Evolutionary conservation across 2,329 filamentous ascomycete species (phyloP).

Genomic region (Exserohilum rostratum): DNA sequence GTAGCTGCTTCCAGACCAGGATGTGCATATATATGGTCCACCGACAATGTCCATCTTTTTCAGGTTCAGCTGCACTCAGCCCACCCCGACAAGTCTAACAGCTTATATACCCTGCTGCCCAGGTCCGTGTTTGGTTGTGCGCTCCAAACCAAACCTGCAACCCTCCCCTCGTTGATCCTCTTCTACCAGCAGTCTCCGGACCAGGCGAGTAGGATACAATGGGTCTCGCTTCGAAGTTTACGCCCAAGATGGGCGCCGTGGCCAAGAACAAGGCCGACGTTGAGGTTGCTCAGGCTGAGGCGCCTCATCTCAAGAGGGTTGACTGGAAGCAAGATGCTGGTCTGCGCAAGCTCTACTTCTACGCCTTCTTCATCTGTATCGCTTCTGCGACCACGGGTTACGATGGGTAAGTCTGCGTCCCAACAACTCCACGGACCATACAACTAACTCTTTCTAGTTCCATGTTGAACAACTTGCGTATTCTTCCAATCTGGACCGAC

Average conservation of each 20-base stretch:
- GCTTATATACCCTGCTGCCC: constrained; percentile 26
- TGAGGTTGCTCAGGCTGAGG: constrained; percentile 53
- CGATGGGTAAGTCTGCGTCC: constrained; percentile 54
- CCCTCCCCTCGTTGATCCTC: constrained; percentile 11
- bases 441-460: constrained; percentile 36
- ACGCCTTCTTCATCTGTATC: constrained; percentile 58
- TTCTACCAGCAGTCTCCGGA: constrained; percentile 7
- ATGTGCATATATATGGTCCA: constrained; percentile 37
- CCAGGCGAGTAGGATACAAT: constrained; percentile 21
- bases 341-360: constrained; percentile 63
- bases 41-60: constrained; percentile 20
- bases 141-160: constrained; percentile 16
- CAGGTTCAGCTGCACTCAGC: constrained; percentile 24
- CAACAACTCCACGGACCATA: not conserved
- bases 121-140: constrained; percentile 19
- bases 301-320: constrained; percentile 59
- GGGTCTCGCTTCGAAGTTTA: constrained; percentile 28
- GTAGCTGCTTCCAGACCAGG: constrained; percentile 14
- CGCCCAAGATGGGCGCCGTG: constrained; percentile 26
- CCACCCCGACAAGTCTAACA: constrained; percentile 17
- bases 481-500: constrained; percentile 47
- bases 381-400: constrained; percentile 64
- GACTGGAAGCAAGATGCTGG: constrained; percentile 63
- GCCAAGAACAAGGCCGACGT: constrained; percentile 30
- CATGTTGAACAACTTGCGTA: constrained; percentile 54